Percentiles rank a stretch among this genome's conserved stretches.
phyloP scores from a whole-genome alignment of 208 protist species.

The Crithidia sp. region DNA sequence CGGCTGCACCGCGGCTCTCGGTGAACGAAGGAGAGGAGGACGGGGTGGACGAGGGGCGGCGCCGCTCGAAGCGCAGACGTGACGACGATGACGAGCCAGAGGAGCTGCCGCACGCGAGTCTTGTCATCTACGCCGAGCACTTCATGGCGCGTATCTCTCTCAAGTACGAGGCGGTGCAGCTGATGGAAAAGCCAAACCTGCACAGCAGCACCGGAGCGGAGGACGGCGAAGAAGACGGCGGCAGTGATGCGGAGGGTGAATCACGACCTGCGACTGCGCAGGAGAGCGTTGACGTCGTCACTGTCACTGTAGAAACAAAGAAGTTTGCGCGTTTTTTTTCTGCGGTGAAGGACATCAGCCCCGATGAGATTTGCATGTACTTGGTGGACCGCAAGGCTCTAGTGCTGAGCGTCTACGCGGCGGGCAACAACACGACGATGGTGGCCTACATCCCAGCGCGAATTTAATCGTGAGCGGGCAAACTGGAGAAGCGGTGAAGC shows the following conservation, averaged over 20 bases:
- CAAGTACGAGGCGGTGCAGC: constrained; percentile 62
- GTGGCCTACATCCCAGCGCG: constrained; percentile 82
- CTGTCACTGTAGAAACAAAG: constrained; percentile 64
- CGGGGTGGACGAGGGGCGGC: neutral
- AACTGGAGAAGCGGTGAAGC: constrained; percentile 16
- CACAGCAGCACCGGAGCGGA: neutral
- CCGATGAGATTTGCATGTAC: constrained; percentile 51
- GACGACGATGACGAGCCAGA: neutral
- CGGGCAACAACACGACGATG: constrained; percentile 51
- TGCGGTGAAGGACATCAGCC: constrained; percentile 60
- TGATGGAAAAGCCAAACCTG: constrained; percentile 20
- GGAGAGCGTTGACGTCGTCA: constrained; percentile 12
- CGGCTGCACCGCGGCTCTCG: neutral
- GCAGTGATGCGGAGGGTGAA: constrained; percentile 12
- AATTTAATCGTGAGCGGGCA: neutral
- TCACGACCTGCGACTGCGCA: constrained; percentile 1
- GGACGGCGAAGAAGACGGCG: constrained; percentile 10
- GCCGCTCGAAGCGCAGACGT: constrained; percentile 2
- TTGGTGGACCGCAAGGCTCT: constrained; percentile 60
- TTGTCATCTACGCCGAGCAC: constrained; percentile 63
- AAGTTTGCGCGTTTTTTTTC: constrained; percentile 81
- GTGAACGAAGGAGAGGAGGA: neutral
- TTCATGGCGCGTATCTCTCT: constrained; percentile 65
- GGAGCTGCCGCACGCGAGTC: constrained; percentile 20
- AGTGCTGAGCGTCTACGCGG: constrained; percentile 64